A percentile compares a stretch with the other conserved stretches of the same genome.
Conservation (phyloP, 2,329 filamentous ascomycete genomes). For the Monilinia laxa region DNA sequence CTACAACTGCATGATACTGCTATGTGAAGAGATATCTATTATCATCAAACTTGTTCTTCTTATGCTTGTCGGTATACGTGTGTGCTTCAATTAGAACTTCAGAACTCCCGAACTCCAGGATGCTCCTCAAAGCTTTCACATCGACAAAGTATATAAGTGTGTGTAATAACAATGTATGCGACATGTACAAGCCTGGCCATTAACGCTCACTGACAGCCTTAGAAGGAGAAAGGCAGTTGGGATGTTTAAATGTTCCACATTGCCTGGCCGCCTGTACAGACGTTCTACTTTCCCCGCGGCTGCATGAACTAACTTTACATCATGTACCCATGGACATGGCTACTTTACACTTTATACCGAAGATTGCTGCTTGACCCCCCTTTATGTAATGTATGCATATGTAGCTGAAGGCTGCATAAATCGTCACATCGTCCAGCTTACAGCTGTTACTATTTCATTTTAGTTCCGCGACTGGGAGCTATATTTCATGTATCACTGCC, state of each 20-base stretch:
- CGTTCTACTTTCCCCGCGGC: constrained; percentile 16
- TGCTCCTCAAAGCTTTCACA: neutral
- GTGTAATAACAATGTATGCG: neutral
- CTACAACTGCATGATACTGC: neutral
- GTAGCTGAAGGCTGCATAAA: constrained; percentile 16
- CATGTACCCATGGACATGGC: constrained; percentile 14
- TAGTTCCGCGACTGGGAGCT: constrained; percentile 5
- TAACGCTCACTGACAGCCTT: neutral
- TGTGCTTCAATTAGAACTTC: constrained; percentile 1
- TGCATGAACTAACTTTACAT: constrained; percentile 21
- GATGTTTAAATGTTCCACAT: neutral
- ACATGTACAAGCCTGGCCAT: neutral
- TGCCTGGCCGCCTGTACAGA: constrained; percentile 10
- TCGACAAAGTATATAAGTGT: neutral
- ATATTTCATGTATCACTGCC: neutral
- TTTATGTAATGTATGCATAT: constrained; percentile 2
- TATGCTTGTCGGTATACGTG: neutral
- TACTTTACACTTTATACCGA: constrained; percentile 16
- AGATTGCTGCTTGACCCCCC: constrained; percentile 3
- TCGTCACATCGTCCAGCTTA: constrained; percentile 2
- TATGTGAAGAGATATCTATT: neutral
- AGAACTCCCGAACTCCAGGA: neutral
- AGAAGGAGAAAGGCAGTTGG: neutral
- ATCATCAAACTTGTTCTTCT: neutral
- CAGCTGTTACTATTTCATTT: neutral